Percentiles rank a stretch among this genome's conserved stretches.
Evolutionary conservation across 1,284 basidiomycete genomes (phyloP).

Genomic region (Ceratobasidium sp.): DNA sequence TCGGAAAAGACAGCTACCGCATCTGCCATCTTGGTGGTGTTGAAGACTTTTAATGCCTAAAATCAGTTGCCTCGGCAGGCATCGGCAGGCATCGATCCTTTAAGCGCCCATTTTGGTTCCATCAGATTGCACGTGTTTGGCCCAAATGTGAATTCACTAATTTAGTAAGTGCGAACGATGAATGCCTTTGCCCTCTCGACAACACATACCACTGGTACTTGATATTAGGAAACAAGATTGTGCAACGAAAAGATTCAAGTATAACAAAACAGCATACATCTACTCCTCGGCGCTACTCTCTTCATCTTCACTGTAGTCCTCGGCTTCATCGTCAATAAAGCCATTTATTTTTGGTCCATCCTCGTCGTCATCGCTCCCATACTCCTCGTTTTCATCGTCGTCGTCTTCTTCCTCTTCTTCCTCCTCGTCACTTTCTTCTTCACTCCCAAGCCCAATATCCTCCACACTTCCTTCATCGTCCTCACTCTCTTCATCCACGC

Average conservation of each 20-base stretch:
- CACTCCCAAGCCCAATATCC: conserved; percentile 68
- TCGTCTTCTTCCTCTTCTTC: conserved; percentile 61
- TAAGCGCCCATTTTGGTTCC: conserved; percentile 29
- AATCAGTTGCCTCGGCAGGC: conserved; percentile 27
- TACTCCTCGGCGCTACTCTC: conserved; percentile 47
- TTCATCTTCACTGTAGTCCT: conserved; percentile 52
- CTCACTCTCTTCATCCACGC: conserved; percentile 54
- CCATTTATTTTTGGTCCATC: conserved; percentile 62
- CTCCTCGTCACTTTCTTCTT: conserved; percentile 62
- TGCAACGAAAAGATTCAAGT: conserved; percentile 28
- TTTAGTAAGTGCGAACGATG: not conserved
- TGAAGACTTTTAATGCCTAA: conserved; percentile 26
- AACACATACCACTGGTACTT: no score
- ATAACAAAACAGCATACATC: conserved; percentile 32
- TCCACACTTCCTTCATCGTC: conserved; percentile 62
- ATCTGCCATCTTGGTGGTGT: conserved; percentile 57
- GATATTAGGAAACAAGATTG: not conserved
- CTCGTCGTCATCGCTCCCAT: conserved; percentile 60
- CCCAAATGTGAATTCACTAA: not conserved
- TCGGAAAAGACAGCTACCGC: conserved; percentile 86
- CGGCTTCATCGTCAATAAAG: conserved; percentile 51
- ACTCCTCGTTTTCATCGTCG: conserved; percentile 50
- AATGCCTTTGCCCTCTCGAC: not conserved
- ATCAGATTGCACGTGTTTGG: conserved; percentile 11
- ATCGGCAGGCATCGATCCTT: conserved; percentile 26